These are phyloP conservation scores for Hirschfeldia incana DNA, from an alignment of 345 rosid species.

Conservation along the genomic window DNA sequence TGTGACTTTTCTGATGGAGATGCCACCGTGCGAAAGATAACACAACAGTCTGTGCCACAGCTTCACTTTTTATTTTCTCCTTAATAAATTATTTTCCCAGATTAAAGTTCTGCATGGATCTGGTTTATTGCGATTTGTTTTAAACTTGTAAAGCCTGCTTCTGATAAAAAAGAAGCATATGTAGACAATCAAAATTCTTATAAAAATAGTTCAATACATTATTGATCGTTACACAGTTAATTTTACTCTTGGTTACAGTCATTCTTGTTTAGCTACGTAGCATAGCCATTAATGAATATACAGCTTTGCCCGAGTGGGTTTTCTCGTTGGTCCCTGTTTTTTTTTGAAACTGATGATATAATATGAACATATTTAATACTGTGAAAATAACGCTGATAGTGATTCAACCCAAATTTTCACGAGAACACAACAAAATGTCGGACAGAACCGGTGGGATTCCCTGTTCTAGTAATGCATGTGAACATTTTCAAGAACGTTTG, in stretches of 20 bases:
- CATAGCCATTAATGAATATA: background rate
- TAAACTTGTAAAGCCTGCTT: background rate
- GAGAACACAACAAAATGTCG: slow-evolving; percentile 21
- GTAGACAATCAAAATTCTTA: background rate
- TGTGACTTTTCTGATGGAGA: slow-evolving; percentile 33
- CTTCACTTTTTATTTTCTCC: slow-evolving; percentile 20
- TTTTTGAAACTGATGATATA: slow-evolving; percentile 15
- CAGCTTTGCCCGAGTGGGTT: slow-evolving; percentile 24
- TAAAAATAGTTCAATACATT: background rate
- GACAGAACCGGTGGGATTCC: slow-evolving; percentile 27
- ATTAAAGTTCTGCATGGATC: background rate
- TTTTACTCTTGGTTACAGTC: background rate
- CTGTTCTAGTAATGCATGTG: slow-evolving; percentile 32
- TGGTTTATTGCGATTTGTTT: too few relatives aligned
- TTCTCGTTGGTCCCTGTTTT: slow-evolving; percentile 27
- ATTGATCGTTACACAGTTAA: background rate
- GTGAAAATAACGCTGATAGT: slow-evolving; percentile 5
- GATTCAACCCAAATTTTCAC: background rate
- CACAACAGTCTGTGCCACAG: slow-evolving; percentile 27
- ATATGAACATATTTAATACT: slow-evolving; percentile 24
- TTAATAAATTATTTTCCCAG: background rate
- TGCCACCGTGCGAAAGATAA: slow-evolving; percentile 34
- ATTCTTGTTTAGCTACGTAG: background rate
- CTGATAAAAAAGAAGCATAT: background rate
- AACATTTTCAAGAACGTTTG: slow-evolving; percentile 9